Evolutionary conservation across 169 alveolate species (phyloP).

Genomic region (Plasmodium vinckei): DNA sequence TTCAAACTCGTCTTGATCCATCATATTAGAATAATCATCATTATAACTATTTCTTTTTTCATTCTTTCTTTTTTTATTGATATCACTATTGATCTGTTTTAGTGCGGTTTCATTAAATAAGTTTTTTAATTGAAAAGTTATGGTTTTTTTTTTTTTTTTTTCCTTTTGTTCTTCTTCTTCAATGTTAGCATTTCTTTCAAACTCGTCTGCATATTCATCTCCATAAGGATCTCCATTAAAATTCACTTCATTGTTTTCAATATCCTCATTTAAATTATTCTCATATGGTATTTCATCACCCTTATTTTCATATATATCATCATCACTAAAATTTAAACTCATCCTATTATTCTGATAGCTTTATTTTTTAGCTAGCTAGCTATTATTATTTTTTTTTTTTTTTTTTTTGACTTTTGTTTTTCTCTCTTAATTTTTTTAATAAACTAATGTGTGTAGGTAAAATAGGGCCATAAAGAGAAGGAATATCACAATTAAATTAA

Average conservation of each 20-base stretch:
- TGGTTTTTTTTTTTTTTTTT: slow-evolving; percentile 51
- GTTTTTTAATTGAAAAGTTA: slow-evolving; percentile 59
- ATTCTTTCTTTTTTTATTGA: slow-evolving; percentile 36
- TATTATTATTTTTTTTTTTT: background rate
- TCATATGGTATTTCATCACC: slow-evolving; percentile 4
- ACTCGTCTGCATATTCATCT: background rate
- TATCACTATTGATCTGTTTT: slow-evolving; percentile 29
- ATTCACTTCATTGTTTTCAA: background rate
- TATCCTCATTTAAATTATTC: slow-evolving; percentile 22
- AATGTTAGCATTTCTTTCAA: too few relatives aligned
- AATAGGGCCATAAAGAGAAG: background rate
- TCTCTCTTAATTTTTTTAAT: background rate
- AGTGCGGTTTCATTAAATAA: slow-evolving; percentile 60
- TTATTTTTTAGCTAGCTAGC: background rate
- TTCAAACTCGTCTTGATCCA: background rate
- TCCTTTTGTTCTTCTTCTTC: slow-evolving; percentile 12
- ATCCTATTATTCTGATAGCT: slow-evolving; percentile 8
- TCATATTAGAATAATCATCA: background rate
- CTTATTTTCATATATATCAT: slow-evolving; percentile 40
- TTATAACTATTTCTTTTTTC: slow-evolving; percentile 28
- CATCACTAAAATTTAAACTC: slow-evolving; percentile 75
- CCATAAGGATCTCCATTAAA: background rate
- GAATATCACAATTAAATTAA: background rate
- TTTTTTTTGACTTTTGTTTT: too few relatives aligned
- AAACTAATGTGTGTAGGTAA: background rate